Percentiles rank a stretch among this genome's conserved stretches.
Conservation (phyloP, 257 asterid species). For the Penstemon eatonii region DNA sequence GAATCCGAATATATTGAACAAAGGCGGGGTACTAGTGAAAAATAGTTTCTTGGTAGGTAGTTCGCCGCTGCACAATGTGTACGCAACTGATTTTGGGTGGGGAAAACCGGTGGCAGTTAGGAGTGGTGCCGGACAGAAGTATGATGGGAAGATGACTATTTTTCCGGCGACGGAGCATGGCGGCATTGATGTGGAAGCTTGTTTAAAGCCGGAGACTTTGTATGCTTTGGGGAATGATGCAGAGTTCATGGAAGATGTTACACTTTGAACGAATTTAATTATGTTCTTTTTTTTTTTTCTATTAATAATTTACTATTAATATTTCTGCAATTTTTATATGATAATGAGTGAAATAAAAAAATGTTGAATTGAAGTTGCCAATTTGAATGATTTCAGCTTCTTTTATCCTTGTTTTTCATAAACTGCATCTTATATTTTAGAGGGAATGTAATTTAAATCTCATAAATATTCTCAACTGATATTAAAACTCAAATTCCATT, state of each 20-base stretch:
- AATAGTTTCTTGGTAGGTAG: slow-evolving; percentile 30
- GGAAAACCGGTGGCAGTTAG: slow-evolving; percentile 49
- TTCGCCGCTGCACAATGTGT: slow-evolving; percentile 49
- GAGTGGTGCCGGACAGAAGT: slow-evolving; percentile 35
- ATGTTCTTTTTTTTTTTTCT: too few species aligned
- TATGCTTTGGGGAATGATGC: slow-evolving; percentile 34
- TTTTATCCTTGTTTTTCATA: too few species aligned
- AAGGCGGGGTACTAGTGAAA: background rate
- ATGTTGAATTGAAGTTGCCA: too few species aligned
- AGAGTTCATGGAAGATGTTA: slow-evolving; percentile 39
- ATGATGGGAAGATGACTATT: slow-evolving; percentile 41
- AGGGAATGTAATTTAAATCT: too few species aligned
- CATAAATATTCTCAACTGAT: too few species aligned
- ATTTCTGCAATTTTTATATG: too few species aligned
- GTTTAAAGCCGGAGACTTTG: slow-evolving; percentile 35
- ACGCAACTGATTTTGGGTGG: slow-evolving; percentile 50
- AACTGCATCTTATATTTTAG: too few species aligned
- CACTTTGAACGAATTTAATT: too few species aligned
- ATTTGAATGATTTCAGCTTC: too few species aligned
- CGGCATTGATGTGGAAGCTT: slow-evolving; percentile 47
- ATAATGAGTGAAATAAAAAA: too few species aligned
- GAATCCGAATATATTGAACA: slow-evolving; percentile 7
- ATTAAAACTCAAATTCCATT: too few species aligned
- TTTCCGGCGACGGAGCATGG: slow-evolving; percentile 39
- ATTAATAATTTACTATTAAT: too few species aligned